phyloP scores from a whole-genome alignment of 148 eudicot species.

The Tetragonia tetragonoides region DNA sequence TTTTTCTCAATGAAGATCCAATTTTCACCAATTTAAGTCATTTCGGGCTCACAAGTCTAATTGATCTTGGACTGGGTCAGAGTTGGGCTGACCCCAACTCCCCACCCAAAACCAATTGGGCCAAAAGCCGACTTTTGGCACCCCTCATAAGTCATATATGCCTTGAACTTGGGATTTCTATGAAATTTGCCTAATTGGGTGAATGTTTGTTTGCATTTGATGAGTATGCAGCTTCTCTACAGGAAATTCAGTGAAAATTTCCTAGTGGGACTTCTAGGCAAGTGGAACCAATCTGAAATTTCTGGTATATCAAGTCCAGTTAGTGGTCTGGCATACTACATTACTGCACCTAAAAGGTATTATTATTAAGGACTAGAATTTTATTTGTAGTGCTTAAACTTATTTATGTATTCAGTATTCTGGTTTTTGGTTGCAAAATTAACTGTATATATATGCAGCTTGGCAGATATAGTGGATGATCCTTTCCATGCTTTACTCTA shows the following conservation, averaged over 20 bases:
- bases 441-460: constrained; percentile 31
- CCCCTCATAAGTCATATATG: neutral
- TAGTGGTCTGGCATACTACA: constrained; percentile 76
- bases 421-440: neutral
- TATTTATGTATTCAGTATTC: neutral
- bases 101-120: no score
- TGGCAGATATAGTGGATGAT: constrained; percentile 55
- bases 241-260: constrained; percentile 57
- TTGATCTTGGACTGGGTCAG: no score
- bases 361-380: neutral
- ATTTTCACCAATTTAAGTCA: no score
- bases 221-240: constrained; percentile 46
- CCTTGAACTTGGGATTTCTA: no score
- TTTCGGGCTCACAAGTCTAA: no score
- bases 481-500: constrained; percentile 77
- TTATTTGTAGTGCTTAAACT: neutral
- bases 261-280: constrained; percentile 53
- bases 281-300: constrained; percentile 63
- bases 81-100: no score
- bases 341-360: constrained; percentile 69
- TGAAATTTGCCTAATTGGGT: neutral
- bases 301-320: constrained; percentile 57
- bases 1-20: no score
- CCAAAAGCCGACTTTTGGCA: neutral
- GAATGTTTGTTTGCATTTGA: no score